Evolutionary conservation across 2,329 filamentous ascomycete species (phyloP).

Genomic region (Paramyrothecium sp.): DNA sequence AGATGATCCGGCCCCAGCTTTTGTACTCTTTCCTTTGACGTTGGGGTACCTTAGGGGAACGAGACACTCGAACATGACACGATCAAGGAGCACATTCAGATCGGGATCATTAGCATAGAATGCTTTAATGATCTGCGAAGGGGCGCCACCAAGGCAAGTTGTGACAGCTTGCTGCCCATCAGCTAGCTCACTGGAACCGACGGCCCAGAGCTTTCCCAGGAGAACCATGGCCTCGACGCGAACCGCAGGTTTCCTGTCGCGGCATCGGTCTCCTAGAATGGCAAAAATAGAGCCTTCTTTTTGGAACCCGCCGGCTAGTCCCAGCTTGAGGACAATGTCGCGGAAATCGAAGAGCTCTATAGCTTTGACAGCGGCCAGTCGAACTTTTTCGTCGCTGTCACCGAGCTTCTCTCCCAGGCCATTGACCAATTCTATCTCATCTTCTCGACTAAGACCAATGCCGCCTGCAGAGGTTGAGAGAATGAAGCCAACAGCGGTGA

Average conservation of each 20-base stretch:
- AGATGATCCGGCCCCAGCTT: constrained; percentile 57
- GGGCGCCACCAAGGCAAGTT: constrained; percentile 75
- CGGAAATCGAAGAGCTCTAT: constrained; percentile 78
- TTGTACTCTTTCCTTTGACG: constrained; percentile 57
- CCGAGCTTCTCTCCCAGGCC: constrained; percentile 77
- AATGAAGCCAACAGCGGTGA: constrained; percentile 79
- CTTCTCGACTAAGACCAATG: constrained; percentile 80
- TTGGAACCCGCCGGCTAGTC: constrained; percentile 69
- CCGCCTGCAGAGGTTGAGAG: constrained; percentile 88
- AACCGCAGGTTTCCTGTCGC: constrained; percentile 79
- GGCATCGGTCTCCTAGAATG: constrained; percentile 82
- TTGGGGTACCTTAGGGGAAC: constrained; percentile 87
- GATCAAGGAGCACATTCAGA: constrained; percentile 80
- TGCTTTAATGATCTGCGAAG: constrained; percentile 80
- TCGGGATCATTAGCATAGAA: constrained; percentile 89
- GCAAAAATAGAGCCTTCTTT: constrained; percentile 76
- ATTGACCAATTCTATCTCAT: constrained; percentile 73
- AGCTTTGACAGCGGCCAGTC: constrained; percentile 82
- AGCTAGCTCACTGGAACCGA: constrained; percentile 82
- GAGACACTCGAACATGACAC: constrained; percentile 81
- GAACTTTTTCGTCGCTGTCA: constrained; percentile 88
- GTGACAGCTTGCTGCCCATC: constrained; percentile 76
- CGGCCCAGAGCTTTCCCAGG: constrained; percentile 88
- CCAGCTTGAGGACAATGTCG: constrained; percentile 80
- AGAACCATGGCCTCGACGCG: constrained; percentile 85